Conservation (phyloP, 1,284 basidiomycete genomes). For the Ustilago bromivora region DNA sequence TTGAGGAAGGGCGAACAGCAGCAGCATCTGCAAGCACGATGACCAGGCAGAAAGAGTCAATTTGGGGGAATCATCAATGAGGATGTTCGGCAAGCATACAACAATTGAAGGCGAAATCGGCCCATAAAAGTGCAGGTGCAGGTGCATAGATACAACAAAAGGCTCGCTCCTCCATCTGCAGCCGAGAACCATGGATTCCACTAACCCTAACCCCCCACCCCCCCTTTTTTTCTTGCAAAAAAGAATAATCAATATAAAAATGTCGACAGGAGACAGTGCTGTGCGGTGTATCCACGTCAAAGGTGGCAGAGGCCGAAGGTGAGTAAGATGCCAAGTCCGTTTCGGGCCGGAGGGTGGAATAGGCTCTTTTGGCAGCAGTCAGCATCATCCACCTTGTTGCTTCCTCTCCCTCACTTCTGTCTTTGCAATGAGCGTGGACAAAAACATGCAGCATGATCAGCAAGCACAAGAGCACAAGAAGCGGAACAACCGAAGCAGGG, state of each 20-base stretch:
- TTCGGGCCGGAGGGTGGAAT: slow-evolving; percentile 3
- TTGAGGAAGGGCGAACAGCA: neutral
- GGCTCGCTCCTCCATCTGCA: neutral
- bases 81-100: slow-evolving; percentile 21
- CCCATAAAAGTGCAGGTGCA: slow-evolving; percentile 10
- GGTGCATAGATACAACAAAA: no score
- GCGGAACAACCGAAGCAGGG: no score
- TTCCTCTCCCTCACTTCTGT: neutral
- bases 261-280: neutral
- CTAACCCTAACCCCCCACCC: no score
- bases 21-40: neutral
- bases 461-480: no score
- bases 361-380: slow-evolving; percentile 4
- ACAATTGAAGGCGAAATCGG: slow-evolving; percentile 13
- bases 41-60: slow-evolving; percentile 4
- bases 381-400: neutral
- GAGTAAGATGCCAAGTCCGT: neutral
- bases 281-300: neutral
- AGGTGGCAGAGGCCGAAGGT: neutral
- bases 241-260: neutral
- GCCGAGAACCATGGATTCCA: neutral
- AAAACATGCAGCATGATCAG: neutral
- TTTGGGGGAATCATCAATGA: slow-evolving; percentile 11
- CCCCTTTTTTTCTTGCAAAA: neutral
- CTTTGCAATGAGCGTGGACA: neutral